phyloP scores from a whole-genome alignment of 257 asterid genomes.

The Striga asiatica region DNA sequence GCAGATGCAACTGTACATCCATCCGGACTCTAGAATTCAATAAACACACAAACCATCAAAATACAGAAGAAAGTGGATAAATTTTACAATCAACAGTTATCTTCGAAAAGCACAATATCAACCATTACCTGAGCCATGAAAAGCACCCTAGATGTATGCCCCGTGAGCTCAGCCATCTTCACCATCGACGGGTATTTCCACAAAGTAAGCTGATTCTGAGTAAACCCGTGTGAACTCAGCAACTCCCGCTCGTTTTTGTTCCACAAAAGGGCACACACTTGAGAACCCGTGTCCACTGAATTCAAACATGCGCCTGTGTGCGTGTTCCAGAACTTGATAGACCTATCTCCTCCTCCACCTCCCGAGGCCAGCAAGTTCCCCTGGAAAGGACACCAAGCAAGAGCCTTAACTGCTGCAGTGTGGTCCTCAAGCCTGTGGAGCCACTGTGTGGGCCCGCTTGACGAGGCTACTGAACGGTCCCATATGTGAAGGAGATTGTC shows the following conservation, averaged over 20 bases:
- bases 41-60: background rate
- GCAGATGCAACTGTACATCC: slow-evolving; percentile 96
- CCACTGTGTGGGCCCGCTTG: slow-evolving; percentile 56
- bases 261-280: slow-evolving; percentile 91
- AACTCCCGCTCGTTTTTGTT: slow-evolving; percentile 81
- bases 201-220: slow-evolving; percentile 90
- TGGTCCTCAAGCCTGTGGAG: slow-evolving; percentile 91
- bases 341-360: slow-evolving; percentile 80
- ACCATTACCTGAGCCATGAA: slow-evolving; percentile 68
- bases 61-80: background rate
- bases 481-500: slow-evolving; percentile 89
- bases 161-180: slow-evolving; percentile 81
- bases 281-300: slow-evolving; percentile 83
- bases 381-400: slow-evolving; percentile 97
- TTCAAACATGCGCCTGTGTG: slow-evolving; percentile 95
- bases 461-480: slow-evolving; percentile 69
- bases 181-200: slow-evolving; percentile 98
- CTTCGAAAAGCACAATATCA: too few relatives aligned
- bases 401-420: slow-evolving; percentile 90
- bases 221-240: slow-evolving; percentile 85
- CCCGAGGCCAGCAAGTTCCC: slow-evolving; percentile 78
- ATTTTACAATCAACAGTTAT: background rate
- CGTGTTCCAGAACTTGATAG: slow-evolving; percentile 86
- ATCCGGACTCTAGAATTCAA: slow-evolving; percentile 61
- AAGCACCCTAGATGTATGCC: slow-evolving; percentile 90